Evolutionary conservation across 179 eudicot species (phyloP).

Genomic region (Beta corolliflora): DNA sequence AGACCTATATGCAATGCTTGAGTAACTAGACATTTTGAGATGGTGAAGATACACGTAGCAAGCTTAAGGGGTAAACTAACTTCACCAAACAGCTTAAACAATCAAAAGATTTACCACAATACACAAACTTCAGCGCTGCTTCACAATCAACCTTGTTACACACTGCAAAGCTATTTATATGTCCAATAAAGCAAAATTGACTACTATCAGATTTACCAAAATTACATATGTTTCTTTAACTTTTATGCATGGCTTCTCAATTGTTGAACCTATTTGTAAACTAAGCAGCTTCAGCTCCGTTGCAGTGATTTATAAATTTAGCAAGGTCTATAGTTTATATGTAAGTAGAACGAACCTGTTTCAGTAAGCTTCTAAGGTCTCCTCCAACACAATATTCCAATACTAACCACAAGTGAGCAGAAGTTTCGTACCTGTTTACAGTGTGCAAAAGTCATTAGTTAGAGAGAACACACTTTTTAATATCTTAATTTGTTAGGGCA

Average conservation of each 20-base stretch:
- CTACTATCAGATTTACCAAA: background rate
- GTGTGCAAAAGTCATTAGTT: background rate
- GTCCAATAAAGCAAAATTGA: background rate
- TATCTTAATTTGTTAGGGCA: background rate
- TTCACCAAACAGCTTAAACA: background rate
- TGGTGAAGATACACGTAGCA: no score
- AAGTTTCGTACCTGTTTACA: constrained; percentile 77
- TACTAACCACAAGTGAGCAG: constrained; percentile 94
- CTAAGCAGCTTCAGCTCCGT: background rate
- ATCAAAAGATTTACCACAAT: background rate
- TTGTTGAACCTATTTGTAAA: background rate
- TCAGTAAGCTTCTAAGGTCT: constrained; percentile 77
- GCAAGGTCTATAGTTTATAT: background rate
- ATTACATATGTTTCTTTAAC: background rate
- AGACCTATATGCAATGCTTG: no score
- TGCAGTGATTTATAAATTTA: background rate
- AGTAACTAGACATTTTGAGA: no score
- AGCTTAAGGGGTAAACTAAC: background rate
- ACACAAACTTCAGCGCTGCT: background rate
- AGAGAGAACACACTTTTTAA: background rate
- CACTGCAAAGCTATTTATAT: background rate
- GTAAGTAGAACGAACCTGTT: constrained; percentile 48
- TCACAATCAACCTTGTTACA: background rate
- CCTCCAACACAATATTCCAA: constrained; percentile 98
- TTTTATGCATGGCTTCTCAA: background rate